Evolutionary conservation across 495 filamentous ascomycete genomes (phyloP).

Genomic region (Pseudomonodictys pantanalensis): DNA sequence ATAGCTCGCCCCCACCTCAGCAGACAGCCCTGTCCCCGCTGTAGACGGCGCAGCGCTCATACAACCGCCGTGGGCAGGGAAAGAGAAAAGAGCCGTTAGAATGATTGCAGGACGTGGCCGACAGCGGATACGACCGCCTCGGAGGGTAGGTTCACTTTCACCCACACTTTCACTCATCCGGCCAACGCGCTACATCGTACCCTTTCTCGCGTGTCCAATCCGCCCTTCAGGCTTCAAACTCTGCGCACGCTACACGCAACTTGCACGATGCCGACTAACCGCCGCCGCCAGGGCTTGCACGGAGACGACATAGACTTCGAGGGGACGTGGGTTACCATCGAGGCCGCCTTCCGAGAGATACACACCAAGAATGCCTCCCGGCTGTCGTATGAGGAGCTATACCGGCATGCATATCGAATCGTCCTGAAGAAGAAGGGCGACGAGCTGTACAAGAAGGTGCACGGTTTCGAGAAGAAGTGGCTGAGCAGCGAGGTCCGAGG

Average conservation of each 20-base stretch:
- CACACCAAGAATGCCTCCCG: conserved; percentile 86
- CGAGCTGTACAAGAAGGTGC: conserved; percentile 76
- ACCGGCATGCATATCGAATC: conserved; percentile 95
- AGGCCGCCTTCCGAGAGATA: conserved; percentile 74
- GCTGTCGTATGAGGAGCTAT: conserved; percentile 92
- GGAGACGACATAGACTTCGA: conserved; percentile 70
- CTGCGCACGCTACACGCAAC: background rate
- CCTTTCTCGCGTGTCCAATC: conserved; percentile 10
- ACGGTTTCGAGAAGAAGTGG: conserved; percentile 75
- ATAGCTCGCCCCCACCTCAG: background rate
- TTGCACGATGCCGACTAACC: background rate
- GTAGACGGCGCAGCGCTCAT: background rate
- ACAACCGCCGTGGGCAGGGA: too few relatives aligned
- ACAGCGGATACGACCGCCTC: conserved; percentile 69
- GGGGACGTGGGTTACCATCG: conserved; percentile 71
- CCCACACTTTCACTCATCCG: background rate
- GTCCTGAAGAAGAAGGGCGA: conserved; percentile 84
- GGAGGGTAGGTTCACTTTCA: conserved; percentile 53
- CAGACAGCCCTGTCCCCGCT: background rate
- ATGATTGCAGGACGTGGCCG: conserved; percentile 66
- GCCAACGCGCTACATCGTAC: background rate
- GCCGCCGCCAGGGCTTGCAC: conserved; percentile 50
- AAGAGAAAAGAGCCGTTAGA: conserved; percentile 22
- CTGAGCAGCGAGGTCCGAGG: conserved; percentile 66
- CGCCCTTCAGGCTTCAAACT: background rate